phyloP scores from a whole-genome alignment of 768 basidiomycete species.

The Leccinum truebloodii region DNA sequence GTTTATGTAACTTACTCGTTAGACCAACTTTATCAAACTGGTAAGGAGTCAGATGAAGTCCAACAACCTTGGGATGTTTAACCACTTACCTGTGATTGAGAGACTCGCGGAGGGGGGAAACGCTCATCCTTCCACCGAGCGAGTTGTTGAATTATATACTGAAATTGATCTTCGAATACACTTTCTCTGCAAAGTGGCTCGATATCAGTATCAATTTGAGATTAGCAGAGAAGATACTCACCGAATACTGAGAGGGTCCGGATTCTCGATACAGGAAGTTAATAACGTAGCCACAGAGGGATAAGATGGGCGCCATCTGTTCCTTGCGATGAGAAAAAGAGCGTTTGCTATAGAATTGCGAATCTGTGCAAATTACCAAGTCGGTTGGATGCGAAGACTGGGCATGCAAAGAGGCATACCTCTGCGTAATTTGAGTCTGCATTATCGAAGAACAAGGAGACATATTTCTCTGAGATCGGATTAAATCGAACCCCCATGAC shows the following conservation, averaged over 20 bases:
- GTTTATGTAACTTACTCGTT: constrained; percentile 52
- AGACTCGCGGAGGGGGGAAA: constrained; percentile 82
- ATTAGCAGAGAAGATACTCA: constrained; percentile 24
- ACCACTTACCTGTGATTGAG: constrained; percentile 65
- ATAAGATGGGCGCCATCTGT: constrained; percentile 72
- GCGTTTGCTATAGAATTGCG: constrained; percentile 68
- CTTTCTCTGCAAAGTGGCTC: constrained; percentile 43
- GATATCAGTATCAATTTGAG: background rate
- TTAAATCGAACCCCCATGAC: constrained; percentile 66
- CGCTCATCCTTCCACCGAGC: constrained; percentile 73
- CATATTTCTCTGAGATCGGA: constrained; percentile 64
- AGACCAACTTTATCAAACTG: constrained; percentile 88
- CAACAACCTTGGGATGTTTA: background rate
- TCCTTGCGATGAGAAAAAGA: constrained; percentile 55
- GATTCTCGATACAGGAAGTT: constrained; percentile 47
- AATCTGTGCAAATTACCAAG: constrained; percentile 45
- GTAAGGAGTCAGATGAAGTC: constrained; percentile 16
- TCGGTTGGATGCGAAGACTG: constrained; percentile 3
- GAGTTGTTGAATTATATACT: constrained; percentile 57
- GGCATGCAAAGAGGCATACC: constrained; percentile 39
- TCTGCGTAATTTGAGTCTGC: constrained; percentile 85
- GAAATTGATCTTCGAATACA: constrained; percentile 56
- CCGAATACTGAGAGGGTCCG: constrained; percentile 67
- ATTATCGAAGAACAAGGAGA: constrained; percentile 70
- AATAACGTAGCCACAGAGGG: constrained; percentile 55